These are phyloP conservation scores for Phytophthora pinifolia DNA, from an alignment of 352 stramenopile genomes.

Conservation along the genomic window DNA sequence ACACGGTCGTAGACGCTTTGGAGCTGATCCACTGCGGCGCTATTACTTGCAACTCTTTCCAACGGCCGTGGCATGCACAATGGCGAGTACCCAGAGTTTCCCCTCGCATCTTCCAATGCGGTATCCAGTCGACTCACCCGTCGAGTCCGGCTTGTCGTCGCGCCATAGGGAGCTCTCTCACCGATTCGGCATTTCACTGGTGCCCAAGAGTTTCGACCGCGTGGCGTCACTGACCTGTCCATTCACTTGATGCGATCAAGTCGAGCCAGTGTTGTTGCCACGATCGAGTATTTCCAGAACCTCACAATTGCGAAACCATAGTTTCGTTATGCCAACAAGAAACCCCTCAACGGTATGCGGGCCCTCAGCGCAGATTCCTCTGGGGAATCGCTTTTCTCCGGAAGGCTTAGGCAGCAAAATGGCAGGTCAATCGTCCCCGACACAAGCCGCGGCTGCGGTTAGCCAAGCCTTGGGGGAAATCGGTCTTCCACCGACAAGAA, in stretches of 20 bases:
- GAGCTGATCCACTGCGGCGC: conserved; percentile 9
- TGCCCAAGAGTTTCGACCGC: conserved; percentile 8
- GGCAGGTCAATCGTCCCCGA: conserved; percentile 15
- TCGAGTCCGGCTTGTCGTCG: conserved; percentile 3
- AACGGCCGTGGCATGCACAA: conserved; percentile 7
- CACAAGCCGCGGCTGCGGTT: conserved; percentile 37
- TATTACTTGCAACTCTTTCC: conserved; percentile 1
- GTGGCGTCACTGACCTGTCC: conserved; percentile 7
- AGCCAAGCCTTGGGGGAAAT: conserved; percentile 42
- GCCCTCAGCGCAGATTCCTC: not conserved
- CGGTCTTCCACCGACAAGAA: conserved; percentile 11
- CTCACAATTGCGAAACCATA: conserved; percentile 22
- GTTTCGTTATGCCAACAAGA: conserved; percentile 10
- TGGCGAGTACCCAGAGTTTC: not conserved
- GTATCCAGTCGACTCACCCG: conserved; percentile 21
- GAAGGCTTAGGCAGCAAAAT: conserved; percentile 3
- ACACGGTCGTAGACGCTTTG: conserved; percentile 21
- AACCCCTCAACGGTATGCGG: conserved; percentile 19
- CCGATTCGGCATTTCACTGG: conserved; percentile 1
- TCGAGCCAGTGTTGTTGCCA: not conserved
- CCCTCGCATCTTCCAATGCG: conserved; percentile 22
- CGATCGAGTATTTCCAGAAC: conserved; percentile 19
- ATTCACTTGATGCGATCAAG: not conserved
- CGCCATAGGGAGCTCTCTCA: not conserved
- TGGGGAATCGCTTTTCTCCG: not conserved